Evolutionary conservation across 1,284 basidiomycete species (phyloP).

Genomic region (Ceratobasidium sp.): DNA sequence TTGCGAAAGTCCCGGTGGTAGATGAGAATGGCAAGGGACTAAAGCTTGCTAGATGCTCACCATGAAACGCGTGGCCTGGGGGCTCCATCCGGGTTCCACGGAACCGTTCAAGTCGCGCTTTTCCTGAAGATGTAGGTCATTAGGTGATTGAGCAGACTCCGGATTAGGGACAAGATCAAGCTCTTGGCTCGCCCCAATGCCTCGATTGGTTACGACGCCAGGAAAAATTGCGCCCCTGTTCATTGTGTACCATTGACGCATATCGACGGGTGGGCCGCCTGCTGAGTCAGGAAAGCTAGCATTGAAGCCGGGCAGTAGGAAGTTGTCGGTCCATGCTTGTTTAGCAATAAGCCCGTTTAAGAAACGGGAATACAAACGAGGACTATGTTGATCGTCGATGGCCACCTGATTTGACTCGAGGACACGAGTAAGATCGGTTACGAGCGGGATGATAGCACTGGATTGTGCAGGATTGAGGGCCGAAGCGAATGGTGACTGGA

Average conservation of each 20-base stretch:
- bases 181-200: neutral
- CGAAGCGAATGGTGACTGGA: constrained; percentile 77
- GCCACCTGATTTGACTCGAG: constrained; percentile 78
- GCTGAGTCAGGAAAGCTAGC: constrained; percentile 19
- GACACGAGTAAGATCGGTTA: constrained; percentile 79
- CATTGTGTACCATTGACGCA: constrained; percentile 22
- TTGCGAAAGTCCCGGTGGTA: neutral
- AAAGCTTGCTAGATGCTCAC: neutral
- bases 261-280: neutral
- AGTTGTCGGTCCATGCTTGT: constrained; percentile 69
- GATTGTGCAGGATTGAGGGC: constrained; percentile 74
- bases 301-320: constrained; percentile 84
- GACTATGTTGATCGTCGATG: constrained; percentile 85
- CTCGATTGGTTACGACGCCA: neutral
- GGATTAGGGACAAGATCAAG: neutral
- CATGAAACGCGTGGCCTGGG: neutral
- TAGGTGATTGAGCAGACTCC: neutral
- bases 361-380: constrained; percentile 84
- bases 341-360: constrained; percentile 75
- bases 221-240: neutral
- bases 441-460: constrained; percentile 76
- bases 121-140: too few species aligned
- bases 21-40: neutral
- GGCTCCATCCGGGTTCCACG: neutral
- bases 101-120: too few species aligned